phyloP scores from a whole-genome alignment of 1,284 basidiomycete genomes.

The Moesziomyces antarcticus region DNA sequence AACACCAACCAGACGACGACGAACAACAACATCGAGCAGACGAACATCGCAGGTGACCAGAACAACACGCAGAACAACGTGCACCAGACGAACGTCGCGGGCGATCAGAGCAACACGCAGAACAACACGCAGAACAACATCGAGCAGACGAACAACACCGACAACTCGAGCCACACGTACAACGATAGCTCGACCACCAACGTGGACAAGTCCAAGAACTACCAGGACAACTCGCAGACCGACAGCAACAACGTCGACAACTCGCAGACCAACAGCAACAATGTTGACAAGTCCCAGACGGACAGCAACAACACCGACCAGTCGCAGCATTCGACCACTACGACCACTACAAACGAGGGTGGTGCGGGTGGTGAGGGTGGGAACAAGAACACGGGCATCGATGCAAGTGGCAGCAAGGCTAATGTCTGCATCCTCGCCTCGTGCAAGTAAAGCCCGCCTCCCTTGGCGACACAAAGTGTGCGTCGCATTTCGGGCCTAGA shows the following conservation, averaged over 20 bases:
- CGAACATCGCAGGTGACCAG: slow-evolving; percentile 12
- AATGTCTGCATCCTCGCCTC: slow-evolving; percentile 31
- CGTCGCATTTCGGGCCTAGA: too few relatives aligned
- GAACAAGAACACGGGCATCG: slow-evolving; percentile 12
- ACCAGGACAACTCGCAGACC: slow-evolving; percentile 10
- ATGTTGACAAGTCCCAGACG: not conserved
- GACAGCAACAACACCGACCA: slow-evolving; percentile 3
- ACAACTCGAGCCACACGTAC: slow-evolving; percentile 1
- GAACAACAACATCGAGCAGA: slow-evolving; percentile 17
- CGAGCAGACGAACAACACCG: slow-evolving; percentile 10
- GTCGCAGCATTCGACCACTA: slow-evolving; percentile 4
- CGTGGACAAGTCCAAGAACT: slow-evolving; percentile 5
- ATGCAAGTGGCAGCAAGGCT: slow-evolving; percentile 18
- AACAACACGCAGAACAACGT: slow-evolving; percentile 11
- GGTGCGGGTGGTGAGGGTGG: slow-evolving; percentile 5
- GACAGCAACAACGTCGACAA: slow-evolving; percentile 14
- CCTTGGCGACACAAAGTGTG: too few relatives aligned
- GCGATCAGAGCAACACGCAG: slow-evolving; percentile 1
- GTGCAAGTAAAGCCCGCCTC: slow-evolving; percentile 6
- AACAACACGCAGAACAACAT: slow-evolving; percentile 18
- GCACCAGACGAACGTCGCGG: slow-evolving; percentile 11
- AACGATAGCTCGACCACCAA: slow-evolving; percentile 8
- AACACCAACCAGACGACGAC: slow-evolving; percentile 5
- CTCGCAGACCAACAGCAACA: slow-evolving; percentile 2
- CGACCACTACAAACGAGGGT: slow-evolving; percentile 3